phyloP scores from a whole-genome alignment of 805 yeast genomes.

The Clavispora carvajalis region DNA sequence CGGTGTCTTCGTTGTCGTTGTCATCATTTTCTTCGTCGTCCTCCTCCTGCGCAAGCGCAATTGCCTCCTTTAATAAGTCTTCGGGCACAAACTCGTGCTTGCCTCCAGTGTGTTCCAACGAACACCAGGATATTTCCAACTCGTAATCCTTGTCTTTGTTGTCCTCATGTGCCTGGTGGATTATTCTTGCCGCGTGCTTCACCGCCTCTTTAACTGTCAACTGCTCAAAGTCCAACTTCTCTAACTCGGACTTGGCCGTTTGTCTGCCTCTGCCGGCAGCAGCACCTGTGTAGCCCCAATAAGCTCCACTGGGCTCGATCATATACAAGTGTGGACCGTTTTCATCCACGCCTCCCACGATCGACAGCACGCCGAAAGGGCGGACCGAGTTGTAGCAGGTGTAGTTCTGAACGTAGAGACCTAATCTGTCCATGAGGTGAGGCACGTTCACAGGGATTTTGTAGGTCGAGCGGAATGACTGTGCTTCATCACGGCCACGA shows the following conservation, averaged over 20 bases:
- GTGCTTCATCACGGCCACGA: constrained; percentile 90
- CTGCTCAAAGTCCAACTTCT: constrained; percentile 72
- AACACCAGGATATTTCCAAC: constrained; percentile 88
- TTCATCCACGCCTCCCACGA: constrained; percentile 89
- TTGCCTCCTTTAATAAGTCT: constrained; percentile 77
- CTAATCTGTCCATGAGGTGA: constrained; percentile 79
- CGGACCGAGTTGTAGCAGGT: constrained; percentile 95
- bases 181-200: constrained; percentile 89
- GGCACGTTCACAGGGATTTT: constrained; percentile 74
- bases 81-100: constrained; percentile 76
- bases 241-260: constrained; percentile 94
- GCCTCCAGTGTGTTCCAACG: constrained; percentile 70
- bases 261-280: constrained; percentile 99
- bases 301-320: constrained; percentile 96
- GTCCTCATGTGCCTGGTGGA: constrained; percentile 93
- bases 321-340: constrained; percentile 90
- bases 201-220: constrained; percentile 78
- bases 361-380: constrained; percentile 92
- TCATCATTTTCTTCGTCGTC: constrained; percentile 52
- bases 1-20: constrained; percentile 44
- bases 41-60: constrained; percentile 75
- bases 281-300: constrained; percentile 97
- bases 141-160: constrained; percentile 97
- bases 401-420: constrained; percentile 89
- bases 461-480: constrained; percentile 69